Percentiles rank a stretch among this genome's conserved stretches.
phyloP scores from a whole-genome alignment of 2,329 filamentous ascomycete species.

The Hansfordia pulvinata region DNA sequence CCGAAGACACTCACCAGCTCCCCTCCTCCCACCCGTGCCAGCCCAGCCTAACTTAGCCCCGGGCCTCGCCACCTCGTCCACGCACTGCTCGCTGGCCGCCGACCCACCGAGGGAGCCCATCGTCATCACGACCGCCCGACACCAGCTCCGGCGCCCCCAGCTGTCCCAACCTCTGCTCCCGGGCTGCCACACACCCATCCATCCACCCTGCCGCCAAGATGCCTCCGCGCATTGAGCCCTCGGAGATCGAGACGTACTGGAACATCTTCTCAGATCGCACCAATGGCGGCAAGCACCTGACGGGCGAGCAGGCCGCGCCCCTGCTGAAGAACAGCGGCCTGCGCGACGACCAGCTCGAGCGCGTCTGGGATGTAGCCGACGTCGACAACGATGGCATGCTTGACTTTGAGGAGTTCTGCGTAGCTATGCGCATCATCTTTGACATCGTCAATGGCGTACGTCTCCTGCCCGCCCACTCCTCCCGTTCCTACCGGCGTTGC shows the following conservation, averaged over 20 bases:
- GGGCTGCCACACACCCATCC: not conserved
- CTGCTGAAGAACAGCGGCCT: conserved; percentile 51
- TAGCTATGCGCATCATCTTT: conserved; percentile 96
- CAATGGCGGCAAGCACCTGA: conserved; percentile 44
- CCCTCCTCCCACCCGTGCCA: too few relatives aligned
- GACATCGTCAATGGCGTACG: conserved; percentile 84
- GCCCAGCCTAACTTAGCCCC: too few relatives aligned
- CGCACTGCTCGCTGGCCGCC: too few relatives aligned
- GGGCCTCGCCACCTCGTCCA: too few relatives aligned
- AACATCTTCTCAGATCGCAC: conserved; percentile 48
- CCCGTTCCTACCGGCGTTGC: not conserved
- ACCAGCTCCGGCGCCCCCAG: too few relatives aligned
- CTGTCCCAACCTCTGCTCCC: too few relatives aligned
- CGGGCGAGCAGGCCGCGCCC: conserved; percentile 47
- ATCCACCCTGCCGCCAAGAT: conserved; percentile 20
- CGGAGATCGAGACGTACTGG: conserved; percentile 53
- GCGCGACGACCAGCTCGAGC: conserved; percentile 70
- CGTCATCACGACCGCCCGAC: too few relatives aligned
- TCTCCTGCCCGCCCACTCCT: conserved; percentile 2
- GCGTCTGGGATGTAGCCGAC: conserved; percentile 93
- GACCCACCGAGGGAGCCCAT: too few relatives aligned
- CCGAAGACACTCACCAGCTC: too few relatives aligned
- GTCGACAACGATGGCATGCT: conserved; percentile 95
- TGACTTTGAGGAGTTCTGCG: conserved; percentile 99
- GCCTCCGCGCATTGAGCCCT: conserved; percentile 47